Base-by-base conservation (phyloP, 2,329 filamentous ascomycete genomes). In the Aspergillus pseudoterreus region DNA sequence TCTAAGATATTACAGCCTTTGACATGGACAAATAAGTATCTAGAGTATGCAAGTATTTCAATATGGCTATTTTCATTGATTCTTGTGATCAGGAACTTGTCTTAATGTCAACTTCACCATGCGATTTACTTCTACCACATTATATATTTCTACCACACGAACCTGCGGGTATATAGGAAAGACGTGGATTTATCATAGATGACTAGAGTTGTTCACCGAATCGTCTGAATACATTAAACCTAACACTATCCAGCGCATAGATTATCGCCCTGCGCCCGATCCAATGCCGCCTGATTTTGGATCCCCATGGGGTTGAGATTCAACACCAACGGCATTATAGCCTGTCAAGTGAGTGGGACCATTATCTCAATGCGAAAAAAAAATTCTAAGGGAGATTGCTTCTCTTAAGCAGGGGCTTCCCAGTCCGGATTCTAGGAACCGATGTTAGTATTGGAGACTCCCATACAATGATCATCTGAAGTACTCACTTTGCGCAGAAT, bases 401-500 rank as follows among this genome's bases (percentile, higher is more conserved):
- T 50, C 51, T 49, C 47, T 65, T 68, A 75, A 53, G 68, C 66
- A 38, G 71, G 67, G 54, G 55, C 67, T 42, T 55, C 72, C 68
- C 71, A 77, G 57, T 76, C 72, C 19, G 74, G 74, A 55, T 77
- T 76, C 74, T 76, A n/a, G 21, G 15, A 11, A 15, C 33, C 14
- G 32, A 38, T 27, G 61, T 70, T 60, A 72, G 67, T 11, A 30
- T 24, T 41, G 11, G 30, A 30, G 11, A 38, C 15, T 22, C 9
- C 10, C 38, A 19, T 35, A 22, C 4, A 35, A 36, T 14, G 30
- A 50, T 5, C 5, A 24, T 48, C 42, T 15, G 14, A 15, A 8
- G 15, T n/a, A 65, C 82, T 75, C 81, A 95, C 92, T 90, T 97
- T 97, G 80, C 88, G 87, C 72, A 99, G 78, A 72, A 99, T 97